These are phyloP conservation scores for Zygotorulaspora sp. DNA, from an alignment of 805 yeast genomes.

Conservation along the genomic window DNA sequence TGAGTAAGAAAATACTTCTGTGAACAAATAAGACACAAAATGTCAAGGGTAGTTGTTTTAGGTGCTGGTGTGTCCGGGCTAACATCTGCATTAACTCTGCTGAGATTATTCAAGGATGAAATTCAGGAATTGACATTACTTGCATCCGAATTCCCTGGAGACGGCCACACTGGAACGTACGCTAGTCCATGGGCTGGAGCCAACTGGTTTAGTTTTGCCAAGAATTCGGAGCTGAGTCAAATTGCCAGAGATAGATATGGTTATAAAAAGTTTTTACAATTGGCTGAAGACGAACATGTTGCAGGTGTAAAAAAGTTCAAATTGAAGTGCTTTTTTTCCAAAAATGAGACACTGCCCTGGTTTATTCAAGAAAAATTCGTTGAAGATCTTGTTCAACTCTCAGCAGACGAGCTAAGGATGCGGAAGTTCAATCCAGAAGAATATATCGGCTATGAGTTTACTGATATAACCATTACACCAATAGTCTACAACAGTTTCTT, in stretches of 20 bases:
- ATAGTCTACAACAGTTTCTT: slow-evolving; percentile 53
- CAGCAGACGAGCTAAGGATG: slow-evolving; percentile 32
- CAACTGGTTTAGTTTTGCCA: slow-evolving; percentile 62
- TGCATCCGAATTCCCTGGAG: slow-evolving; percentile 53
- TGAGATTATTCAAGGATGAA: slow-evolving; percentile 37
- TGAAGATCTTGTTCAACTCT: slow-evolving; percentile 37
- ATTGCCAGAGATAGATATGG: slow-evolving; percentile 46
- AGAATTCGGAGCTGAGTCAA: slow-evolving; percentile 34
- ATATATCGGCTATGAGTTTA: slow-evolving; percentile 43
- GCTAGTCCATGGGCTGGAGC: slow-evolving; percentile 73
- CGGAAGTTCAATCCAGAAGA: slow-evolving; percentile 34
- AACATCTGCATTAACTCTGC: slow-evolving; percentile 44
- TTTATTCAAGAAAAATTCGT: slow-evolving; percentile 39
- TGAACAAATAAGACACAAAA: too few relatives aligned
- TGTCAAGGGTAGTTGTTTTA: slow-evolving; percentile 15
- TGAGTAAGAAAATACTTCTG: too few relatives aligned
- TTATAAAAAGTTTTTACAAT: slow-evolving; percentile 43
- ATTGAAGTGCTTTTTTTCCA: slow-evolving; percentile 16
- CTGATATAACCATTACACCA: slow-evolving; percentile 56
- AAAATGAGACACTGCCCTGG: slow-evolving; percentile 44
- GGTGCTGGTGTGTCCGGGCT: slow-evolving; percentile 56
- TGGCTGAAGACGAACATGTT: slow-evolving; percentile 45
- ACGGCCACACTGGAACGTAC: slow-evolving; percentile 44
- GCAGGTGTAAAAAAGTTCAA: slow-evolving; percentile 42
- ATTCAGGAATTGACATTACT: slow-evolving; percentile 38